phyloP scores from a whole-genome alignment of 2,329 filamentous ascomycete species.

The Penicillium sp. region DNA sequence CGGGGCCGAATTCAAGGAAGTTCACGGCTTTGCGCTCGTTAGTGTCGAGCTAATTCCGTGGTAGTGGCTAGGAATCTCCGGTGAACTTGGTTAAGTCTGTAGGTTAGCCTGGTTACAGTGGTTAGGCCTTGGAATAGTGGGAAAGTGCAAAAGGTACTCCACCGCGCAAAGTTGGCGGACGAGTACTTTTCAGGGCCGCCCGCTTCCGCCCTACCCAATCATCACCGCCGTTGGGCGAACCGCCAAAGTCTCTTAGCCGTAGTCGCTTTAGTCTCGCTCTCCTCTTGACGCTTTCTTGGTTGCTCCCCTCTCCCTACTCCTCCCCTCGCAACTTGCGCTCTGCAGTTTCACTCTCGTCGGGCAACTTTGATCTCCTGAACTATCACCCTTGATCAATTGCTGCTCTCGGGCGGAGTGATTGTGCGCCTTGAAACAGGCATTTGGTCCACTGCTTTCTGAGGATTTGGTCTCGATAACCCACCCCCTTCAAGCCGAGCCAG shows the following conservation, averaged over 20 bases:
- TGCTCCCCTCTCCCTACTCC: constrained; percentile 1
- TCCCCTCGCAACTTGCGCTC: neutral
- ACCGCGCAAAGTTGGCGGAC: constrained; percentile 3
- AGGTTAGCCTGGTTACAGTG: neutral
- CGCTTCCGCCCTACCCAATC: constrained; percentile 21
- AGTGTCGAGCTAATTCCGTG: neutral
- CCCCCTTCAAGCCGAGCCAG: neutral
- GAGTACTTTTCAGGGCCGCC: constrained; percentile 17
- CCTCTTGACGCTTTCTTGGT: neutral
- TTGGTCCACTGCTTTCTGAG: neutral
- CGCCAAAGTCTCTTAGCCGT: constrained; percentile 21
- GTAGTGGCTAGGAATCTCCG: neutral
- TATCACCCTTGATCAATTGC: neutral
- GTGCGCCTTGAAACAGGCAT: neutral
- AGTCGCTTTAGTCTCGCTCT: constrained; percentile 2
- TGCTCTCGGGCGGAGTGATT: neutral
- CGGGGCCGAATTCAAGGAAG: neutral
- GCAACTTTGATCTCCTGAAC: too few relatives aligned
- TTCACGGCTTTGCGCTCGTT: neutral
- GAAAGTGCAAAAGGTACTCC: neutral
- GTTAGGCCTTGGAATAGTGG: constrained; percentile 2
- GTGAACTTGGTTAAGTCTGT: neutral
- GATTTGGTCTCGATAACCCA: neutral
- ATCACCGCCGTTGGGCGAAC: constrained; percentile 1
- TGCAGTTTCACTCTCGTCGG: neutral